Evolutionary conservation across 2,329 filamentous ascomycete species (phyloP).

Genomic region (Beauveria bassiana): DNA sequence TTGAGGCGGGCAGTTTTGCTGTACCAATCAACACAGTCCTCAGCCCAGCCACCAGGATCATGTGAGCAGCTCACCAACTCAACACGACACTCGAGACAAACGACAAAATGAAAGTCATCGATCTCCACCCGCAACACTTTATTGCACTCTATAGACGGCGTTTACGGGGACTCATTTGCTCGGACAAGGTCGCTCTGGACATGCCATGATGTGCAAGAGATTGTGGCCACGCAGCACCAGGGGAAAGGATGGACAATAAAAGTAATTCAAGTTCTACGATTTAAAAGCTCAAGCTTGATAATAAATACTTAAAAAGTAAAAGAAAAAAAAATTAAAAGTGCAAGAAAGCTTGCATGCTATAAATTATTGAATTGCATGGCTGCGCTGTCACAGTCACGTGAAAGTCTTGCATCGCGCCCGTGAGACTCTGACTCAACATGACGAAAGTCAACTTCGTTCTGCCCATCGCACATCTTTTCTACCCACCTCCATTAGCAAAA

Average conservation of each 20-base stretch:
- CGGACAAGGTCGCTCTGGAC: constrained; percentile 3
- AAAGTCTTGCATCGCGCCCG: not conserved
- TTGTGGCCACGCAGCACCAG: not conserved
- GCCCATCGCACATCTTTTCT: not conserved
- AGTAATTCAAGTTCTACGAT: constrained; percentile 5
- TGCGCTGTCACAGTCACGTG: constrained; percentile 1
- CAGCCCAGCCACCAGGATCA: not conserved
- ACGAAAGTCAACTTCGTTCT: constrained; percentile 12
- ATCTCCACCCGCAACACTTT: not conserved
- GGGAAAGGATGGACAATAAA: not conserved
- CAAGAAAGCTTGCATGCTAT: not conserved
- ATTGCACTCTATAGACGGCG: constrained; percentile 10
- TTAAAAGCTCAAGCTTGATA: not conserved
- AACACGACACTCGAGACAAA: constrained; percentile 4
- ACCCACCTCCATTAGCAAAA: not conserved
- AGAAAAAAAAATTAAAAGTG: not conserved
- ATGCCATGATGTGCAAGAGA: not conserved
- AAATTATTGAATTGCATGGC: not conserved
- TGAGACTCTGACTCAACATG: constrained; percentile 3
- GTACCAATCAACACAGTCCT: not conserved
- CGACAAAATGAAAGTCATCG: not conserved
- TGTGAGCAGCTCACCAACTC: not conserved
- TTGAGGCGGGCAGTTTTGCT: not conserved
- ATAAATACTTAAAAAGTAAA: not conserved
- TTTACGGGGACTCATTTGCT: constrained; percentile 5